Conservation (phyloP, 345 rosid genomes). For the Brassica incana region DNA sequence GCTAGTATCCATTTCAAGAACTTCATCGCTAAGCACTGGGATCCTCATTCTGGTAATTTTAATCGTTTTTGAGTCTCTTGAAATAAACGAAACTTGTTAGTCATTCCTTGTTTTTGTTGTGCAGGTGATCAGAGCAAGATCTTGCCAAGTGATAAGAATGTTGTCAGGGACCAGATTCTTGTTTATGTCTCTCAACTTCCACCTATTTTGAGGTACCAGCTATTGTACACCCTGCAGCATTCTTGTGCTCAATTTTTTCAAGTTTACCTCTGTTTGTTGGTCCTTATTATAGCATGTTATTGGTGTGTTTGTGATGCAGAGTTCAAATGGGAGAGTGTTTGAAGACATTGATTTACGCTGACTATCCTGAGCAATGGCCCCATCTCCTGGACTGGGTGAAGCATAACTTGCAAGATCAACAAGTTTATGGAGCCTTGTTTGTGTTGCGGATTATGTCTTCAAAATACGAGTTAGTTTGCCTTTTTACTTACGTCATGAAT, state of each 20-base stretch:
- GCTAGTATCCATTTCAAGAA: slow-evolving; percentile 98
- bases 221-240: slow-evolving; percentile 17
- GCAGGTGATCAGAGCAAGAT: slow-evolving; percentile 72
- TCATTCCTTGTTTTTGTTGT: slow-evolving; percentile 4
- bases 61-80: not conserved
- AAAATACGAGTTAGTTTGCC: slow-evolving; percentile 84
- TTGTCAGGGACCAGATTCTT: slow-evolving; percentile 85
- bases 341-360: slow-evolving; percentile 88
- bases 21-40: slow-evolving; percentile 89
- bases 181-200: slow-evolving; percentile 82
- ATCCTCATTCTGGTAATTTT: slow-evolving; percentile 49
- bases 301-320: slow-evolving; percentile 47
- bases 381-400: slow-evolving; percentile 87
- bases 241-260: too few relatives aligned
- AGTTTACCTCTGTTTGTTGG: not conserved
- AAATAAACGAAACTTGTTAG: not conserved
- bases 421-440: slow-evolving; percentile 85
- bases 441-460: slow-evolving; percentile 87
- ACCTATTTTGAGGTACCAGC: slow-evolving; percentile 73
- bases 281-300: slow-evolving; percentile 14
- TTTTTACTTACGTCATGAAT: not conserved
- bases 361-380: slow-evolving; percentile 99
- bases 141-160: slow-evolving; percentile 63
- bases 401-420: slow-evolving; percentile 81
- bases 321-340: slow-evolving; percentile 98